Conservation (phyloP, 768 basidiomycete genomes). For the Neoboletus brunneissimus region DNA sequence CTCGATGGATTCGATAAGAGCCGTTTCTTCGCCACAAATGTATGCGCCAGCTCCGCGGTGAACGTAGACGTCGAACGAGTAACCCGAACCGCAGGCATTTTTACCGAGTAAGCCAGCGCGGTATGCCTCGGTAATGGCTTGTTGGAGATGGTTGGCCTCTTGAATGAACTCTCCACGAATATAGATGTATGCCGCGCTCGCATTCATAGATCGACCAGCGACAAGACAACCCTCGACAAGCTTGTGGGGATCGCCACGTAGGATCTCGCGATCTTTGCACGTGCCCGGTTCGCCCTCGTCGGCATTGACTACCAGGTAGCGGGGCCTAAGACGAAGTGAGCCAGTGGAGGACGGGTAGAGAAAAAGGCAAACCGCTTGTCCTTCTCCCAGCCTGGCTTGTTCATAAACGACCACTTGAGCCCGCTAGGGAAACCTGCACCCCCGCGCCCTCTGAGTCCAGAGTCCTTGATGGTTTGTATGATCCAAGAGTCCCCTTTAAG, state of each 20-base stretch:
- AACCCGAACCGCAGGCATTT: constrained; percentile 89
- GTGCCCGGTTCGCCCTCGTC: constrained; percentile 99
- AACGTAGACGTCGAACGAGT: constrained; percentile 96
- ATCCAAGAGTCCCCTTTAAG: constrained; percentile 97
- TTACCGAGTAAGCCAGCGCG: constrained; percentile 83
- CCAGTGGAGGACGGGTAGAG: neutral
- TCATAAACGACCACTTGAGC: constrained; percentile 98
- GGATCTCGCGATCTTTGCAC: constrained; percentile 98
- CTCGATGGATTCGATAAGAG: constrained; percentile 93
- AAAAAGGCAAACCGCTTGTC: constrained; percentile 63
- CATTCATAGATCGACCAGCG: constrained; percentile 96
- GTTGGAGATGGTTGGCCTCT: constrained; percentile 90
- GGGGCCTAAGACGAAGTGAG: constrained; percentile 54
- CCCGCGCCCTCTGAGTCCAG: constrained; percentile 91
- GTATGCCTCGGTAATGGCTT: constrained; percentile 95
- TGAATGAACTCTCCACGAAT: constrained; percentile 98
- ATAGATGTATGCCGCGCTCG: constrained; percentile 98
- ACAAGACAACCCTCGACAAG: constrained; percentile 97
- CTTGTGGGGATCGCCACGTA: constrained; percentile 98
- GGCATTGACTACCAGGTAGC: constrained; percentile 96
- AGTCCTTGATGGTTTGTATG: constrained; percentile 94
- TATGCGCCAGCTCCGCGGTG: constrained; percentile 98
- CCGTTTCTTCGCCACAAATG: constrained; percentile 98
- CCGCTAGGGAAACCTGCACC: constrained; percentile 97
- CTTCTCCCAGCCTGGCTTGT: constrained; percentile 98